These are phyloP conservation scores for Alternaria burnsii DNA, from an alignment of 2,329 filamentous ascomycete genomes.

Conservation along the genomic window DNA sequence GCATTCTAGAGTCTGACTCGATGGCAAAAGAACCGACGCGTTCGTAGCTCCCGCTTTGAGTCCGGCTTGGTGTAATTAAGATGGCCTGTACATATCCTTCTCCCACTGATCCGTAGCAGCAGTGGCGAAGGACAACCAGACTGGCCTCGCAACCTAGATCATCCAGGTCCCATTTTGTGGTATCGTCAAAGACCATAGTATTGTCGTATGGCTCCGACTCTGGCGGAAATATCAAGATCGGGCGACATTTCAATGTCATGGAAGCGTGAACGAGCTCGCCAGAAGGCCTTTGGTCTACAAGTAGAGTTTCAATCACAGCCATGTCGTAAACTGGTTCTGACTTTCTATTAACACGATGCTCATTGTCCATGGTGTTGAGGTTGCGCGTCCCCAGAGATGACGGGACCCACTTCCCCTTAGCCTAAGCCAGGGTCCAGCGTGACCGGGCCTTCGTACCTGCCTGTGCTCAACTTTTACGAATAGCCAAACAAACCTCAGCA, in stretches of 20 bases:
- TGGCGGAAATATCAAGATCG: neutral
- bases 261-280: neutral
- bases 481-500: constrained; percentile 18
- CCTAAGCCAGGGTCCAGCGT: constrained; percentile 18
- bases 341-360: neutral
- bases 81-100: neutral
- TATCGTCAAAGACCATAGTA: neutral
- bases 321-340: neutral
- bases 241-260: neutral
- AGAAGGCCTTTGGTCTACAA: neutral
- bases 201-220: neutral
- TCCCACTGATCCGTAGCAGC: neutral
- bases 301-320: neutral
- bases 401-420: constrained; percentile 14
- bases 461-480: constrained; percentile 28
- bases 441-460: constrained; percentile 18
- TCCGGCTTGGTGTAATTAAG: neutral
- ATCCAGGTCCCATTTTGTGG: neutral
- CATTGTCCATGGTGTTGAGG: constrained; percentile 49
- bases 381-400: neutral
- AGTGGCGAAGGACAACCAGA: neutral
- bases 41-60: neutral
- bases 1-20: neutral
- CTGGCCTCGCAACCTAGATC: neutral
- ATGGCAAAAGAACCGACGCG: neutral